phyloP scores from a whole-genome alignment of 1,139 yeast species.

The Suhomyces yuchorum region DNA sequence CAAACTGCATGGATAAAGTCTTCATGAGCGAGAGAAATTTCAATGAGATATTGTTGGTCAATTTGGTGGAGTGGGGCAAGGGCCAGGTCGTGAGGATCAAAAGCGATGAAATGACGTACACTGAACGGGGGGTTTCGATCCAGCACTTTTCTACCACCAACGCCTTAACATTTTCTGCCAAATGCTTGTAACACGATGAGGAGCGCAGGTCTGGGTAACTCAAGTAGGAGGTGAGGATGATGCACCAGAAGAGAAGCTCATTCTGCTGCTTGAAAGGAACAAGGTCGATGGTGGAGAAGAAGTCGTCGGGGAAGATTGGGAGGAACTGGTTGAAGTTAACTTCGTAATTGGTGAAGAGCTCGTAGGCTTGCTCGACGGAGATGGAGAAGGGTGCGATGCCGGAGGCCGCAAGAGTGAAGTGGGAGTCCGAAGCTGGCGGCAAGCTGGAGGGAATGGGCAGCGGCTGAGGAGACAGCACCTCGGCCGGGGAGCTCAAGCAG shows the following conservation, averaged over 20 bases:
- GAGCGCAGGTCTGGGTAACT: slow-evolving; percentile 21
- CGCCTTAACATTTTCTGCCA: slow-evolving; percentile 39
- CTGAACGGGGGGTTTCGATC: slow-evolving; percentile 49
- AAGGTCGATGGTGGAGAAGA: slow-evolving; percentile 31
- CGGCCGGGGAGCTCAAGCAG: slow-evolving; percentile 26
- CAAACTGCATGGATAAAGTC: slow-evolving; percentile 45
- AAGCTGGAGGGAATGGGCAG: not conserved
- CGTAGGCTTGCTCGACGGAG: slow-evolving; percentile 31
- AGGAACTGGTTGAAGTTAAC: slow-evolving; percentile 36
- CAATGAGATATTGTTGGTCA: slow-evolving; percentile 39
- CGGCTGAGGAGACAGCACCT: not conserved
- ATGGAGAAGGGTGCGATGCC: slow-evolving; percentile 26
- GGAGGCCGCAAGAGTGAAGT: slow-evolving; percentile 23
- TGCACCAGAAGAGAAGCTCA: slow-evolving; percentile 46
- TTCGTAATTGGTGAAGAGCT: slow-evolving; percentile 35
- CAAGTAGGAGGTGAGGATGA: slow-evolving; percentile 38
- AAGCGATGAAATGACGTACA: slow-evolving; percentile 43
- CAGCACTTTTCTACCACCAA: slow-evolving; percentile 49
- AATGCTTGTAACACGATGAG: slow-evolving; percentile 24
- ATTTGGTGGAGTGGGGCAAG: slow-evolving; percentile 37
- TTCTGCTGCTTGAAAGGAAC: slow-evolving; percentile 31
- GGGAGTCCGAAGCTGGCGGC: not conserved
- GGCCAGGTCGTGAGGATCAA: slow-evolving; percentile 52
- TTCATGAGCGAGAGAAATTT: slow-evolving; percentile 47
- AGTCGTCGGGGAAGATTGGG: slow-evolving; percentile 46